Percentiles rank a stretch among this genome's conserved stretches.
Conservation (phyloP, 2,329 filamentous ascomycete species). For the Penicillium polonicum region DNA sequence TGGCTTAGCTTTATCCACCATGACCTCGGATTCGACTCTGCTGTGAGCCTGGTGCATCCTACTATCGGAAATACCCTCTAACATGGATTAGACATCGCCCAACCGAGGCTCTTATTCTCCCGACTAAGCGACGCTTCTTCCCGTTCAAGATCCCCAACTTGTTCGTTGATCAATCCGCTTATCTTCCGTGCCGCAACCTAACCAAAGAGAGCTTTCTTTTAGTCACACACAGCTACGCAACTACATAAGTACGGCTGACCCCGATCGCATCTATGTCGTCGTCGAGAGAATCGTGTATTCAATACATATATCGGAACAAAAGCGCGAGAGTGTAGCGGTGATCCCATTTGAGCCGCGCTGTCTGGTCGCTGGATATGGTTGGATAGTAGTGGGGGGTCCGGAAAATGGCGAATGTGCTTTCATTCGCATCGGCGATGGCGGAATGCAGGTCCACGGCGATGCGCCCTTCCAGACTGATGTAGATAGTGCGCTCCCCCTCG, state of each 20-base stretch:
- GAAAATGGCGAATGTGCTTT: slow-evolving; percentile 84
- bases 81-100: slow-evolving; percentile 56
- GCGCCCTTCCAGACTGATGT: slow-evolving; percentile 47
- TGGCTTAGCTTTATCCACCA: slow-evolving; percentile 34
- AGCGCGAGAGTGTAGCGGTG: slow-evolving; percentile 70
- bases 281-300: slow-evolving; percentile 71
- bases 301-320: slow-evolving; percentile 66
- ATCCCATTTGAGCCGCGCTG: slow-evolving; percentile 76
- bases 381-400: slow-evolving; percentile 82
- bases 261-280: slow-evolving; percentile 81
- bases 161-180: slow-evolving; percentile 45
- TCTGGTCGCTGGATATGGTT: slow-evolving; percentile 80
- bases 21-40: slow-evolving; percentile 45
- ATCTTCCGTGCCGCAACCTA: slow-evolving; percentile 2
- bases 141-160: slow-evolving; percentile 64
- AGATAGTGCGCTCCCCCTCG: slow-evolving; percentile 58
- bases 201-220: slow-evolving; percentile 13
- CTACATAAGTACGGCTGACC: slow-evolving; percentile 76
- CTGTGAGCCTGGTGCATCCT: slow-evolving; percentile 29
- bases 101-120: slow-evolving; percentile 64
- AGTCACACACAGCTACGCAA: slow-evolving; percentile 66
- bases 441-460: slow-evolving; percentile 40
- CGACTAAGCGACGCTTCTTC: slow-evolving; percentile 64
- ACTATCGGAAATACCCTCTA: background rate
- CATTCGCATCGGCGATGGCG: slow-evolving; percentile 58